These are phyloP conservation scores for Gloeophyllum trabeum DNA, from an alignment of 768 basidiomycete genomes.

Conservation along the genomic window DNA sequence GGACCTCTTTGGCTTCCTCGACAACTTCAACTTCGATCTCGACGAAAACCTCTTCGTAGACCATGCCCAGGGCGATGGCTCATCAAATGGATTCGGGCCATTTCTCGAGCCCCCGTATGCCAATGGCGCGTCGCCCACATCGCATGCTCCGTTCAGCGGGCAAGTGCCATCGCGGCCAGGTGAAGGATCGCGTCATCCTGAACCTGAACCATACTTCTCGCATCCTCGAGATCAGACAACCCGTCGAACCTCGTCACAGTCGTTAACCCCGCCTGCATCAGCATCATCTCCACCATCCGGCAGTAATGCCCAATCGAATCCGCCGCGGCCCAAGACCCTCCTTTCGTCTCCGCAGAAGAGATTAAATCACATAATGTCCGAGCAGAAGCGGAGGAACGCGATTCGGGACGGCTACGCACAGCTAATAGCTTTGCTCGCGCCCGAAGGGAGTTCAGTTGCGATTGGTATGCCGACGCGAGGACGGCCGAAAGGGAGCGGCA, in stretches of 20 bases:
- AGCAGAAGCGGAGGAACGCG: constrained; percentile 87
- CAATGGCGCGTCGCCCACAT: neutral
- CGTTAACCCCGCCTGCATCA: neutral
- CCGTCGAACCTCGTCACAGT: neutral
- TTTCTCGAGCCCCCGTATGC: constrained; percentile 20
- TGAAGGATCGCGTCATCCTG: neutral
- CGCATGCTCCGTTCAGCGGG: no score
- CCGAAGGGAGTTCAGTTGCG: constrained; percentile 57
- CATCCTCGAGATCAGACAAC: no score
- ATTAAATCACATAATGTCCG: constrained; percentile 89
- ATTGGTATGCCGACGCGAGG: constrained; percentile 69
- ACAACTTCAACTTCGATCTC: constrained; percentile 67
- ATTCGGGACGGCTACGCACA: constrained; percentile 87
- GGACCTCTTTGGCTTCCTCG: constrained; percentile 72
- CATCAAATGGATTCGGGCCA: neutral
- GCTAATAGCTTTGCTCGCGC: constrained; percentile 69
- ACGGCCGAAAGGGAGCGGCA: constrained; percentile 70
- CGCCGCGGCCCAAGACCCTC: constrained; percentile 41
- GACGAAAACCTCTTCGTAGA: constrained; percentile 20
- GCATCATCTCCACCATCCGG: constrained; percentile 5
- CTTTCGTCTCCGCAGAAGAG: constrained; percentile 81
- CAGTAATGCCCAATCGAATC: constrained; percentile 4
- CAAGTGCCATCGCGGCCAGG: no score
- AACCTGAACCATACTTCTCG: no score
- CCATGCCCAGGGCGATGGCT: neutral